These are phyloP conservation scores for Achaetomiella virescens DNA, from an alignment of 495 filamentous ascomycete species.

Conservation along the genomic window DNA sequence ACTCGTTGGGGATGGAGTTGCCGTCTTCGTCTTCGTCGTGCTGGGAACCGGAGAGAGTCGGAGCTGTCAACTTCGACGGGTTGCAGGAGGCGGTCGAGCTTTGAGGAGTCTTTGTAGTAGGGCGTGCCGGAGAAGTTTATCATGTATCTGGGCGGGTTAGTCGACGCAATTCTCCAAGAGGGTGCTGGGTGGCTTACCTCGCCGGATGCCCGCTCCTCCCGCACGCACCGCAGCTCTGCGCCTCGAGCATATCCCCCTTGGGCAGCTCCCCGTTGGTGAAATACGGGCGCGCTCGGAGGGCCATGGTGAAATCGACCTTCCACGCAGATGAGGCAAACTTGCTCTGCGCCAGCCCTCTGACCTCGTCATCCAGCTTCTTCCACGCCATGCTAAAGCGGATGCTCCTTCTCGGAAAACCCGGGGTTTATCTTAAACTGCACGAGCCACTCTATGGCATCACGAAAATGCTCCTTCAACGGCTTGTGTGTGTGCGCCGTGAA, in stretches of 20 bases:
- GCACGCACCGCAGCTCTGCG: conserved; percentile 67
- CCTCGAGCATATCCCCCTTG: conserved; percentile 25
- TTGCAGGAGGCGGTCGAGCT: conserved; percentile 2
- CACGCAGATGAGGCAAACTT: conserved; percentile 71
- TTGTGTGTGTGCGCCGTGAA: conserved; percentile 62
- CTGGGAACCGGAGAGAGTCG: conserved; percentile 11
- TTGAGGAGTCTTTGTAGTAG: conserved; percentile 55
- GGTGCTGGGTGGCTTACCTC: conserved; percentile 26
- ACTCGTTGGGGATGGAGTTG: conserved; percentile 30
- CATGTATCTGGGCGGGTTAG: conserved; percentile 25
- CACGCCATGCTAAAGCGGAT: conserved; percentile 69
- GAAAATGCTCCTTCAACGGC: conserved; percentile 70
- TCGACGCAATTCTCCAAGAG: neutral
- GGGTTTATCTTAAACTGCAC: conserved; percentile 68
- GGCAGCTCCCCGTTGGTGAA: conserved; percentile 23
- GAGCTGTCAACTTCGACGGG: neutral
- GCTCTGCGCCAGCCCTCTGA: conserved; percentile 58
- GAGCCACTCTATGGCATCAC: conserved; percentile 75
- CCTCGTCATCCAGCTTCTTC: conserved; percentile 66
- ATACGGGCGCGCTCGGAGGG: conserved; percentile 59
- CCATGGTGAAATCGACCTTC: conserved; percentile 57
- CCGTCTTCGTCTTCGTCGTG: conserved; percentile 37
- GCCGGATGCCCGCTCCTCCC: conserved; percentile 64
- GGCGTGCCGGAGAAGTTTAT: conserved; percentile 61
- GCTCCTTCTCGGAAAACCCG: conserved; percentile 51